Evolutionary conservation across 257 asterid genomes (phyloP), one percentile per base, ranked within the genome.

Genomic region (Apocynum venetum): DNA sequence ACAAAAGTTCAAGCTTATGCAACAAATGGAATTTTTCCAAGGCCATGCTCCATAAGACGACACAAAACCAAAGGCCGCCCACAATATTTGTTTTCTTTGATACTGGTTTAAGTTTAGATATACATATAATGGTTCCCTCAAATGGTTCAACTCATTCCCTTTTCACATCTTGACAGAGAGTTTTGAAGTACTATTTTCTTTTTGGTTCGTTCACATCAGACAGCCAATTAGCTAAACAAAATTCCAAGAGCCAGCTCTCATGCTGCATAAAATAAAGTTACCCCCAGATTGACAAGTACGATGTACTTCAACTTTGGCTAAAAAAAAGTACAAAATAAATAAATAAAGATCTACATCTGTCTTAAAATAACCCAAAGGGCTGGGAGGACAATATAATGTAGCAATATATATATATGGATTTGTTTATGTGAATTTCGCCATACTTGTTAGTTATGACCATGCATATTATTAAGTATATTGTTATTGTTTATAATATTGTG

Each of bases 221-320:
- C 64, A 9, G 63, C 17, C 25, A 19, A 47, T 31, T 8, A 69
- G 49, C 66, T 40, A 11, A 77, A 55, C 46, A 3, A 55, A n/a
- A 56, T 51, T 57, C 69, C 69, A 63, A 35, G 69, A 38, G 69
- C 69, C 69, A 63, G 6, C 41, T 60, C 3, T 3, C 12, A 25
- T 15, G 14, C 1, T 60, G 1, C 38, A 5, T 41, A 67, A 41
- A 41, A 43, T 43, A 4, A 6, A 48, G 10, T 53, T 46, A 46
- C 1, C 35, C 60, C 55, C 46, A 75, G 17, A 51, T 75, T 48
- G 48, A 46, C 25, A 53, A 51, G 71, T 74, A 66, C 71, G 65
- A 80, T 76, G 69, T 69, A 53, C 43, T 59, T 75, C 40, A 25
- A 25, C 31, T 25, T 25, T 25, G 31, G 31, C 31, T 25, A 25